Evolutionary conservation across 306 rosid species (phyloP), one percentile per base, ranked within the genome.

Genomic region (Cyclanthera cordifolia): DNA sequence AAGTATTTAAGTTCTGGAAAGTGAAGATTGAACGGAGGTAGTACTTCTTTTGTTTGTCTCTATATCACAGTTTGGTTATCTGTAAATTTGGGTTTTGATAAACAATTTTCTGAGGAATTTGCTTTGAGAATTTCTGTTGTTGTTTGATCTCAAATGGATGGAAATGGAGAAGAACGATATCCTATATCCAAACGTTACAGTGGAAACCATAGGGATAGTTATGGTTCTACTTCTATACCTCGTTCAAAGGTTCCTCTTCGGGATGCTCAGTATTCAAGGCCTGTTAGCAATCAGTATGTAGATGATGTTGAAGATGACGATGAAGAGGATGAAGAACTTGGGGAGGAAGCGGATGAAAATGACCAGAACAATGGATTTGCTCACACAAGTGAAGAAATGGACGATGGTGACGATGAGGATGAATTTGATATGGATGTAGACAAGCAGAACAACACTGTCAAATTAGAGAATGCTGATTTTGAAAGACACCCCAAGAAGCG

Each of bases 401-500:
- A 77, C 2, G 84, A 70, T 11, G 82, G 74, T n/a, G 86, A 84
- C n/a, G 72, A 49, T 4, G 77, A 78, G 10, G 75, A 76, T 25
- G 73, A 72, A 0, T 69, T 58, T 0, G 74, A 24, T 0, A 78
- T 34, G 16, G 87, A 81, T 13, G 84, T 66, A 30, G 82, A 82
- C 32, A 80, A 82, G 76, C 74, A 27, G 32, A 77, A 74, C 60
- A 43, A 10, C 56, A 70, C 53, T 69, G 57, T 72, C 21, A 75
- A 68, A 84, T 20, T 32, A 41, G 90, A 83, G 8, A 82, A 81
- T 76, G 72, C 32, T 59, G 88, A 82, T 73, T 70, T 78, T 59
- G 82, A 82, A 64, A 79, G 81, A 63, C 94, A 80, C 75, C 94
- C 91, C 3, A 87, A 86, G 72, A 88, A 82, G 84, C 82, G 86